Evolutionary conservation across 176 grass and related monocot genomes (phyloP), one percentile per base, ranked within the genome.

Genomic region (Secale cereale): DNA sequence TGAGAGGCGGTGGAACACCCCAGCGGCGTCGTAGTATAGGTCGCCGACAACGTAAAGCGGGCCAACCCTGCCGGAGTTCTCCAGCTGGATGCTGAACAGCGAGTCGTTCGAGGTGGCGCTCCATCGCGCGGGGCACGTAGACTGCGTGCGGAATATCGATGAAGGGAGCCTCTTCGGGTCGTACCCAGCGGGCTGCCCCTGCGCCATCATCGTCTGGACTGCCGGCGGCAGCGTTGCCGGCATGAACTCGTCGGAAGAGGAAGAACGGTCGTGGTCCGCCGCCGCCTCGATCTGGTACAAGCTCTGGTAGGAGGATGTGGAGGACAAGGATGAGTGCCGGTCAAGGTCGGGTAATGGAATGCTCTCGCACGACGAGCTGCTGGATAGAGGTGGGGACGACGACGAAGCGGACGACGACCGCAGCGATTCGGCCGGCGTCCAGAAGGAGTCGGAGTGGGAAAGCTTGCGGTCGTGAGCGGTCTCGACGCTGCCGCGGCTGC

Each of bases 51-150:
- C 13, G 16, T 88, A 88, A 4, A 26, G 35, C 15, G n/a, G 6
- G 70, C 70, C 36, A 28, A 50, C 2, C 17, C 81, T 78, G 71
- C 22, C 71, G 78, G 37, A 40, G 64, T 54, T n/a, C 22, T 64
- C 50, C 52, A 82, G 70, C 63, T 70, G 78, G 78, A 90, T 90
- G 88, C 83, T 90, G 78, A 90, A 90, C 8, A 90, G 72, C 71
- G 83, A 86, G 0, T 82, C 72, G 83, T 82, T 81, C 52, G 83
- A 86, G 29, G 37, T 29, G 83, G 46, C 52, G 83, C 88, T 90
- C 88, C 88, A 90, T 15, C 77, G 70, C 13, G 50, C 62, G 17
- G 78, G 50, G 78, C 41, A 86, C 23, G 70, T 69, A 3, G 87
- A 85, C 29, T 5, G 27, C 69, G 77, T 71, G 23, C 78, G 71